phyloP scores from a whole-genome alignment of 257 asterid genomes.

The Salvia miltiorrhiza region DNA sequence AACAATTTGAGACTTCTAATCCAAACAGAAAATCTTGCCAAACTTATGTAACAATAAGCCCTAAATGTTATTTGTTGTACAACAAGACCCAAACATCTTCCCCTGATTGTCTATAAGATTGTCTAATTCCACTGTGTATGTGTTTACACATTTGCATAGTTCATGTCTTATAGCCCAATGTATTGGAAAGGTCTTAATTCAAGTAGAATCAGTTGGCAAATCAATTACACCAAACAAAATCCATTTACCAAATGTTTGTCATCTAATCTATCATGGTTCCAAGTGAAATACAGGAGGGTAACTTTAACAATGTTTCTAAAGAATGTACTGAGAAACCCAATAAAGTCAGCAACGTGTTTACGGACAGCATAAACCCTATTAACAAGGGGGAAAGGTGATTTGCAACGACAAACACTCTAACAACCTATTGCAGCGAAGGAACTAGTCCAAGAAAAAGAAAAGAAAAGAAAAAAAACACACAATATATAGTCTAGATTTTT shows the following conservation, averaged over 20 bases:
- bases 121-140: background rate
- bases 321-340: background rate
- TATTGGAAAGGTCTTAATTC: background rate
- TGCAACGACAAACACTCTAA: background rate
- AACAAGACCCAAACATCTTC: background rate
- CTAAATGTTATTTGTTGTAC: background rate
- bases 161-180: background rate
- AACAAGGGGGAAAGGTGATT: background rate
- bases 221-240: background rate
- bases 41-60: background rate
- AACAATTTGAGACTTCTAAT: background rate
- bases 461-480: too few relatives aligned
- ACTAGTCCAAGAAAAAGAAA: background rate
- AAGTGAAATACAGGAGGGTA: background rate
- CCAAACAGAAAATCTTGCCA: background rate
- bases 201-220: background rate
- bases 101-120: background rate
- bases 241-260: background rate
- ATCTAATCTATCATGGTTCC: background rate
- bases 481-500: background rate
- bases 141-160: background rate
- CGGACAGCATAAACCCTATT: too few relatives aligned
- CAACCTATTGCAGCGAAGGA: background rate
- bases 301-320: background rate
- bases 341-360: too few relatives aligned